Evolutionary conservation across 2,329 filamentous ascomycete species (phyloP).

Genomic region (Didymella segeticola): DNA sequence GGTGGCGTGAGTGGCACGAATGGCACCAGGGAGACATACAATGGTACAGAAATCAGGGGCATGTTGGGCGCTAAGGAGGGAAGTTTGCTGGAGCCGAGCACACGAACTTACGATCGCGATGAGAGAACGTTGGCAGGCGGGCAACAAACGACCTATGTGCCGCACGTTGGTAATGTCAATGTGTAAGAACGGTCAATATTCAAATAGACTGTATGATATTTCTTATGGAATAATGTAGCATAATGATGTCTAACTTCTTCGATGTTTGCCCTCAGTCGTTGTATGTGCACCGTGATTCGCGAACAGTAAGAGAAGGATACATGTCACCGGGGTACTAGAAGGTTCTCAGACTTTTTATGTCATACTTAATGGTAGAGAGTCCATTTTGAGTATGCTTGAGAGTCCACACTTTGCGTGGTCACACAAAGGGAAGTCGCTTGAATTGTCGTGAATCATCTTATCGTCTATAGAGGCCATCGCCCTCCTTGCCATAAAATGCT

Average conservation of each 20-base stretch:
- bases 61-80: slow-evolving; percentile 10
- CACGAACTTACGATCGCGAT: not conserved
- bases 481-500: not conserved
- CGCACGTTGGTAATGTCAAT: slow-evolving; percentile 10
- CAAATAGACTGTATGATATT: not conserved
- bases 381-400: too few species aligned
- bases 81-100: slow-evolving; percentile 6
- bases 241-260: too few species aligned
- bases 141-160: slow-evolving; percentile 3
- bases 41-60: not conserved
- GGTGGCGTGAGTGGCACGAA: not conserved
- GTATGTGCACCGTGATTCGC: too few species aligned
- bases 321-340: too few species aligned
- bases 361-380: too few species aligned
- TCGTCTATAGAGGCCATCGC: not conserved
- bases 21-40: not conserved
- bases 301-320: too few species aligned
- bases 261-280: too few species aligned
- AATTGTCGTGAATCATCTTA: slow-evolving; percentile 7
- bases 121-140: not conserved
- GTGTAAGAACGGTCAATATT: not conserved
- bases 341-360: too few species aligned
- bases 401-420: too few species aligned
- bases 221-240: not conserved
- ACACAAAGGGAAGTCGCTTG: too few species aligned